A percentile compares a stretch with the other conserved stretches of the same genome.
phyloP scores from a whole-genome alignment of 306 rosid species.

The Vigna angularis region DNA sequence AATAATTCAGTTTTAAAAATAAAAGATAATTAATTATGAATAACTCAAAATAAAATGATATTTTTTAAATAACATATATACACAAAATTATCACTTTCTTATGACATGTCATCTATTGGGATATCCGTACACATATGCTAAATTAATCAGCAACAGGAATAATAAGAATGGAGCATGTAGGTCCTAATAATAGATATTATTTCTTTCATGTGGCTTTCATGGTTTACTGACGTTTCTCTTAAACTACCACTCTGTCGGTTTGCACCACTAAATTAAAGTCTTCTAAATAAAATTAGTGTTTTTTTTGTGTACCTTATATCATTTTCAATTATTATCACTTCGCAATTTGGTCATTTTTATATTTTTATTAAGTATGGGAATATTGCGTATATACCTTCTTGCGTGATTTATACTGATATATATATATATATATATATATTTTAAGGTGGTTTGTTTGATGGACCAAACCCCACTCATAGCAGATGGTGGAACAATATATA shows the following conservation, averaged over 20 bases:
- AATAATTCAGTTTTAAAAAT: too few species aligned
- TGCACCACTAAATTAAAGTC: conserved; percentile 3
- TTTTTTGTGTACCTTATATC: neutral
- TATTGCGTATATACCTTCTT: neutral
- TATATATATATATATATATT: too few species aligned
- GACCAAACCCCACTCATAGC: too few species aligned
- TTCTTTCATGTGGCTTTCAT: conserved; percentile 29
- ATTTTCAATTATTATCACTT: neutral
- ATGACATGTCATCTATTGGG: neutral
- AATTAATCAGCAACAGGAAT: conserved; percentile 9
- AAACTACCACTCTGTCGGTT: neutral
- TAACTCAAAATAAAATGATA: too few species aligned
- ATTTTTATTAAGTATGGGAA: neutral
- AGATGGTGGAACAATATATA: too few species aligned
- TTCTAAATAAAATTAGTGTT: neutral
- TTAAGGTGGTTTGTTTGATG: too few species aligned
- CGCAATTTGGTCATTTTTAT: neutral
- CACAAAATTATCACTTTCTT: neutral
- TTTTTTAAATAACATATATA: too few species aligned
- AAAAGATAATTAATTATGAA: too few species aligned
- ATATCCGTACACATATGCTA: conserved; percentile 40
- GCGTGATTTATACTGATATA: neutral
- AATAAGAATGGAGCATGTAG: neutral
- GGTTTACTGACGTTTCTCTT: conserved; percentile 21
- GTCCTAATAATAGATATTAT: conserved; percentile 23